Conservation (phyloP, 192 early-diverging fungal species). For the Chytriomyces confervae region DNA sequence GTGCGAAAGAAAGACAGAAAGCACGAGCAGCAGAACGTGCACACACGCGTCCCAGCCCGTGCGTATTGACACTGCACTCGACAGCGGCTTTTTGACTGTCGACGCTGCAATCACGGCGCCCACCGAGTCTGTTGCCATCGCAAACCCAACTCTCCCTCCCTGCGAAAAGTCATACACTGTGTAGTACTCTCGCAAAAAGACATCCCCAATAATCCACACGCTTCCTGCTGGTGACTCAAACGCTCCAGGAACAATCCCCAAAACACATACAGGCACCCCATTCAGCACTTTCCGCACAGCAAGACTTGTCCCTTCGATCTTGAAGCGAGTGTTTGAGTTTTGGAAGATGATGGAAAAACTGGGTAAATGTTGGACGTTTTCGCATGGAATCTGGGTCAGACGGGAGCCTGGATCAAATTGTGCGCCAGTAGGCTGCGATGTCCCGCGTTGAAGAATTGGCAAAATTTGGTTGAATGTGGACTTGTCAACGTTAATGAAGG, state of each 20-base stretch:
- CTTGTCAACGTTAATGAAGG: slow-evolving; percentile 2
- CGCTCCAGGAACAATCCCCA: slow-evolving; percentile 6
- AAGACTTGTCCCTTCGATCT: not conserved
- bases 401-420: not conserved
- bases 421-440: not conserved
- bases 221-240: not conserved
- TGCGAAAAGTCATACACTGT: slow-evolving; percentile 12
- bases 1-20: not conserved
- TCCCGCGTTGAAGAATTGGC: not conserved
- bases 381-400: not conserved
- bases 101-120: not conserved
- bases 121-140: not conserved
- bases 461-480: not conserved
- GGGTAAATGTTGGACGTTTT: not conserved
- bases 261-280: not conserved
- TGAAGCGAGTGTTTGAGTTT: not conserved
- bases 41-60: not conserved
- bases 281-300: not conserved
- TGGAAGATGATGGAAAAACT: not conserved
- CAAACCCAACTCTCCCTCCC: slow-evolving; percentile 13
- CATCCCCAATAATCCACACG: slow-evolving; percentile 8
- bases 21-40: not conserved
- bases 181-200: not conserved
- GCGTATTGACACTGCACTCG: not conserved
- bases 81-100: not conserved